These are phyloP conservation scores for Crataegus laevigata DNA, from an alignment of 306 rosid species.

Conservation along the genomic window DNA sequence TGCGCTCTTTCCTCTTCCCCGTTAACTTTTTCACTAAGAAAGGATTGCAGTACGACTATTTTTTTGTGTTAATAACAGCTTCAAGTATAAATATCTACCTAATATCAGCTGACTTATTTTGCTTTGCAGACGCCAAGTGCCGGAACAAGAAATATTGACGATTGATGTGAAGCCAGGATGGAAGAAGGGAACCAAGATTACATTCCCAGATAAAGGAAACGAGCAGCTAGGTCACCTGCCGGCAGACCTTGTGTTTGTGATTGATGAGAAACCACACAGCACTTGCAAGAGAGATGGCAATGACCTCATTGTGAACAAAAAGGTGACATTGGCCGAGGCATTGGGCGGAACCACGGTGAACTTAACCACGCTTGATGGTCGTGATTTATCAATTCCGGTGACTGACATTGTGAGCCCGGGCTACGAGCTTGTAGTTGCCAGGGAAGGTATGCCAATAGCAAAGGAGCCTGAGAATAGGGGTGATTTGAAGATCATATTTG, in stretches of 20 bases:
- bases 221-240: constrained; percentile 65
- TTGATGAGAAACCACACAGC: constrained; percentile 82
- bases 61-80: neutral
- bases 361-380: constrained; percentile 50
- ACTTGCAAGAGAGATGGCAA: constrained; percentile 71
- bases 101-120: neutral
- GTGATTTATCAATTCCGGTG: constrained; percentile 45
- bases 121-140: constrained; percentile 36
- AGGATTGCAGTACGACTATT: too few relatives aligned
- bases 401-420: constrained; percentile 74
- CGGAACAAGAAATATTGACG: constrained; percentile 71
- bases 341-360: constrained; percentile 68
- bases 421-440: constrained; percentile 53
- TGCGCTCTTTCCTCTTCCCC: too few relatives aligned
- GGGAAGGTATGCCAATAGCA: constrained; percentile 86
- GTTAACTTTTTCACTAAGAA: too few relatives aligned
- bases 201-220: constrained; percentile 91
- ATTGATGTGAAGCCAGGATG: constrained; percentile 91
- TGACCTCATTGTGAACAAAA: constrained; percentile 58
- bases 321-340: constrained; percentile 74
- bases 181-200: constrained; percentile 94
- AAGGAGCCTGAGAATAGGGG: constrained; percentile 72
- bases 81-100: too few relatives aligned
- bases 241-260: constrained; percentile 83
- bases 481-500: constrained; percentile 73